phyloP scores from a whole-genome alignment of 805 yeast species.

The Myxozyma udenii region DNA sequence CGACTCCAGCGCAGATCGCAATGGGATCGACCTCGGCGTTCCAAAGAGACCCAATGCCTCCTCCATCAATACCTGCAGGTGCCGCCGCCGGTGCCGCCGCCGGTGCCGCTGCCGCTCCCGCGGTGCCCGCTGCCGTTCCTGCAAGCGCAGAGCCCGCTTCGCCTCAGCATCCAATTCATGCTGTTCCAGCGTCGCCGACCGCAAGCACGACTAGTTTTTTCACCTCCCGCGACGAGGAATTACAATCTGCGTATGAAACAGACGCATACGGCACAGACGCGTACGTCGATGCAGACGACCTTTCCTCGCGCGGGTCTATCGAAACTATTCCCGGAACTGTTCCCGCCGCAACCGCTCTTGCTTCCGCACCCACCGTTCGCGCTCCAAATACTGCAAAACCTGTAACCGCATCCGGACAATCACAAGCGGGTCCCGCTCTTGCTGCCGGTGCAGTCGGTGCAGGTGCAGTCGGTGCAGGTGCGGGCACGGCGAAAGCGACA shows the following conservation, averaged over 20 bases:
- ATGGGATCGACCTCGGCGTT: no score
- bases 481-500: neutral
- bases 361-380: neutral
- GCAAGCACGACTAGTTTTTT: slow-evolving; percentile 23
- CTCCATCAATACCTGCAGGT: slow-evolving; percentile 3
- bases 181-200: slow-evolving; percentile 20
- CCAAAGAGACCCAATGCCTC: no score
- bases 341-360: slow-evolving; percentile 8
- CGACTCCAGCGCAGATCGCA: no score
- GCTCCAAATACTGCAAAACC: slow-evolving; percentile 1
- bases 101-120: neutral
- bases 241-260: slow-evolving; percentile 4
- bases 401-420: neutral
- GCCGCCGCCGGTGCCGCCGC: neutral
- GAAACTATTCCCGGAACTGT: slow-evolving; percentile 16
- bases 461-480: slow-evolving; percentile 4
- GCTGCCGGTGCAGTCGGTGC: slow-evolving; percentile 1
- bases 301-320: slow-evolving; percentile 7
- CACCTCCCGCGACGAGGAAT: slow-evolving; percentile 9
- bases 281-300: slow-evolving; percentile 8
- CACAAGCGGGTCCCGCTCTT: neutral
- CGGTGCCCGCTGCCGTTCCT: slow-evolving; percentile 1
- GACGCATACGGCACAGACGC: slow-evolving; percentile 18
- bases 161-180: neutral
- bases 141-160: neutral